Conservation (phyloP, 306 rosid species). For the Astragalus membranaceus region DNA sequence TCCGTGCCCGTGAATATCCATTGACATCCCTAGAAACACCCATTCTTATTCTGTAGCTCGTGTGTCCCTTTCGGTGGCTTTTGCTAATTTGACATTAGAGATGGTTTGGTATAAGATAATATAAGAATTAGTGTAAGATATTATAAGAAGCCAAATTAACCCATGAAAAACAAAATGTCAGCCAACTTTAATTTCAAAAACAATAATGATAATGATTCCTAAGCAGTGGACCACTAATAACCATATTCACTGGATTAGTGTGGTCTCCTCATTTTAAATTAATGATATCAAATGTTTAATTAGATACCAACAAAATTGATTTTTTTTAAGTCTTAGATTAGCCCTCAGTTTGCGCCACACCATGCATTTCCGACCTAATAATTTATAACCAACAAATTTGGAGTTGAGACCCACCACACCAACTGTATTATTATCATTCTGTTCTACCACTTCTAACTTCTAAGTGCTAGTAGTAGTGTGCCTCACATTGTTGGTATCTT, state of each 20-base stretch:
- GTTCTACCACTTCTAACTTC: neutral
- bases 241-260: constrained; percentile 1
- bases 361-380: neutral
- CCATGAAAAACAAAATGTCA: neutral
- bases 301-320: neutral
- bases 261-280: constrained; percentile 14
- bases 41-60: neutral
- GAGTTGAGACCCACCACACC: constrained; percentile 24
- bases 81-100: neutral
- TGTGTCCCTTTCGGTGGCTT: neutral
- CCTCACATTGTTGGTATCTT: constrained; percentile 12
- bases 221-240: constrained; percentile 26
- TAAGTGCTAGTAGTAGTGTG: constrained; percentile 4
- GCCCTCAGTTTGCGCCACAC: neutral
- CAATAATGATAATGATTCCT: neutral
- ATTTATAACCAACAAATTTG: constrained; percentile 24
- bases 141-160: neutral
- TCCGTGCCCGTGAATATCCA: too few relatives aligned
- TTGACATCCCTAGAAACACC: neutral
- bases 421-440: constrained; percentile 24
- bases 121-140: neutral
- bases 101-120: neutral
- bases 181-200: neutral
- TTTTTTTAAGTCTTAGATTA: neutral
- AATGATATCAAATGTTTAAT: neutral